Evolutionary conservation across 1,284 basidiomycete genomes (phyloP).

Genomic region (Pisolithus thermaeus): DNA sequence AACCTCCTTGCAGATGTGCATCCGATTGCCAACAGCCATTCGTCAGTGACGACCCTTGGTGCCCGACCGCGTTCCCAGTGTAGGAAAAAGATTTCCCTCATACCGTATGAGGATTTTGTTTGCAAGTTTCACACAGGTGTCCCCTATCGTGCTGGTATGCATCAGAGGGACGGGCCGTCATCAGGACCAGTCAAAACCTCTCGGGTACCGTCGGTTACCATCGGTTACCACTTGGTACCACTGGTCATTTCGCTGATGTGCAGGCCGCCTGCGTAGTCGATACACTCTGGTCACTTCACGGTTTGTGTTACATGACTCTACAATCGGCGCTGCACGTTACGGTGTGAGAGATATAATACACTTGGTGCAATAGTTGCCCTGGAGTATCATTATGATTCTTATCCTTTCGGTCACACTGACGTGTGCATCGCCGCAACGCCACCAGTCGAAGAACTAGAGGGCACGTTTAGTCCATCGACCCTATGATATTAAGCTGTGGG

Average conservation of each 20-base stretch:
- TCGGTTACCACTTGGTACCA: too few relatives aligned
- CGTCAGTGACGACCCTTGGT: not conserved
- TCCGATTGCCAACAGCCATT: not conserved
- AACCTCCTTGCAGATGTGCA: not conserved
- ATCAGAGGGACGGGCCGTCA: too few relatives aligned
- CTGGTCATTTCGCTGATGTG: too few relatives aligned
- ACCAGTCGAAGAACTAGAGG: not conserved
- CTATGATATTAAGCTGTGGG: not conserved
- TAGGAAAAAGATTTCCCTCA: not conserved
- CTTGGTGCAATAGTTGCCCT: not conserved
- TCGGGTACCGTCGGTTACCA: too few relatives aligned
- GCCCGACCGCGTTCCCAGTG: not conserved
- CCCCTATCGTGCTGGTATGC: not conserved
- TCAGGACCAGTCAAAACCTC: too few relatives aligned
- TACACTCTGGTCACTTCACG: not conserved
- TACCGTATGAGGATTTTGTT: not conserved
- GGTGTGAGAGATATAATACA: not conserved
- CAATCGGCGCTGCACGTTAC: not conserved
- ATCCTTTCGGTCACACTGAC: not conserved
- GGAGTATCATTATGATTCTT: not conserved
- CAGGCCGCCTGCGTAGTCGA: not conserved
- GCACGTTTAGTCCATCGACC: not conserved
- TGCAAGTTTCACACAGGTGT: not conserved
- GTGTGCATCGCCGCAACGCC: not conserved
- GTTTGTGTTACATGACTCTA: not conserved